These are phyloP conservation scores for Pythium grandisporangium DNA, from an alignment of 352 stramenopile genomes.

Conservation along the genomic window DNA sequence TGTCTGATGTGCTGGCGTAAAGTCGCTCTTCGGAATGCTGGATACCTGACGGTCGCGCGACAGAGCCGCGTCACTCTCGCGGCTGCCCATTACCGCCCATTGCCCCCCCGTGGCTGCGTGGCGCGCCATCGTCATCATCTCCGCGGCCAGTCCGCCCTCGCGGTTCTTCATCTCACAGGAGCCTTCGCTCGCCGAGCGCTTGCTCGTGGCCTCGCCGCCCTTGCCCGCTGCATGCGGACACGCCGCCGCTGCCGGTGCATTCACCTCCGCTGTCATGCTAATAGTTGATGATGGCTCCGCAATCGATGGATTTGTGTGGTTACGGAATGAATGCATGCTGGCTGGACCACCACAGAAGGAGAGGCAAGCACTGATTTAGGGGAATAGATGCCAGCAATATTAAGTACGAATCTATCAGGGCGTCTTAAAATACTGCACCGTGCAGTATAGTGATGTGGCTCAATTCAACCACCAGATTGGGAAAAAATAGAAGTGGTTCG, in stretches of 20 bases:
- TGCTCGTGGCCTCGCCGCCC: conserved; percentile 4
- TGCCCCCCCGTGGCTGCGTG: conserved; percentile 20
- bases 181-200: too few species aligned
- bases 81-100: conserved; percentile 18
- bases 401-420: too few species aligned
- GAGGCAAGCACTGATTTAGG: too few species aligned
- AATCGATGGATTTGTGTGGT: conserved; percentile 3
- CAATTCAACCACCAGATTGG: too few species aligned
- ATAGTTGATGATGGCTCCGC: too few species aligned
- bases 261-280: conserved; percentile 65
- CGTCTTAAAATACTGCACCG: too few species aligned
- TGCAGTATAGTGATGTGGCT: too few species aligned
- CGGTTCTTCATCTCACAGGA: conserved; percentile 7
- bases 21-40: conserved; percentile 93
- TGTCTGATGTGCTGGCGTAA: conserved; percentile 55
- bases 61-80: conserved; percentile 14
- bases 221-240: conserved; percentile 23
- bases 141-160: conserved; percentile 33
- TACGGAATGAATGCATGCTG: too few species aligned
- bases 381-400: too few species aligned
- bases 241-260: conserved; percentile 38
- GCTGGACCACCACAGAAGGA: too few species aligned
- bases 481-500: too few species aligned
- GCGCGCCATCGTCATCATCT: conserved; percentile 47
- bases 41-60: conserved; percentile 84